Conservation (phyloP, 345 rosid genomes). For the Bretschneidera sinensis region DNA sequence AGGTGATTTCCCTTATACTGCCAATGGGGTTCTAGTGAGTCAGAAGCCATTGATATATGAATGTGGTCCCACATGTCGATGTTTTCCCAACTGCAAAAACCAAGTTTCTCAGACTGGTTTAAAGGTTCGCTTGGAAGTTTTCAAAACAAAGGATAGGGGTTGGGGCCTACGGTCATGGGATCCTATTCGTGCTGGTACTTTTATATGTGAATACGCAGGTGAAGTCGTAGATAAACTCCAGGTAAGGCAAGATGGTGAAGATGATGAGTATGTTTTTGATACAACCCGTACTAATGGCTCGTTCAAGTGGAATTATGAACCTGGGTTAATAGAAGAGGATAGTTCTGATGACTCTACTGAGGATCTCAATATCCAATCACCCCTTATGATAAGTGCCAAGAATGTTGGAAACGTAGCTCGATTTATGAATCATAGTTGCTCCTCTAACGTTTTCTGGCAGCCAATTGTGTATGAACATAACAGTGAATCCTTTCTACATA, state of each 20-base stretch:
- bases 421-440: slow-evolving; percentile 93
- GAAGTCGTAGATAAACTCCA: slow-evolving; percentile 54
- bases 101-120: slow-evolving; percentile 64
- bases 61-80: slow-evolving; percentile 79
- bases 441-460: slow-evolving; percentile 87
- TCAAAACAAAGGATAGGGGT: slow-evolving; percentile 72
- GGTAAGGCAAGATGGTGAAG: slow-evolving; percentile 29
- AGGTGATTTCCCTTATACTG: slow-evolving; percentile 58
- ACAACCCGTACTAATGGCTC: slow-evolving; percentile 39
- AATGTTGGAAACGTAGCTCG: slow-evolving; percentile 76
- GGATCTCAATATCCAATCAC: slow-evolving; percentile 47
- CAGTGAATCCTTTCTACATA: slow-evolving; percentile 37
- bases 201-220: slow-evolving; percentile 84
- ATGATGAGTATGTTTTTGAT: slow-evolving; percentile 61
- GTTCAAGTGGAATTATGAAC: slow-evolving; percentile 59
- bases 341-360: slow-evolving; percentile 34
- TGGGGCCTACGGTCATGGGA: slow-evolving; percentile 91
- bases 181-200: slow-evolving; percentile 80
- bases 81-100: slow-evolving; percentile 62
- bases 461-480: slow-evolving; percentile 45
- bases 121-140: slow-evolving; percentile 65
- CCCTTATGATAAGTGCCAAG: slow-evolving; percentile 66
- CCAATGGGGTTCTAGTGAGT: slow-evolving; percentile 52
- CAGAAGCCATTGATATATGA: slow-evolving; percentile 65
- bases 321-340: slow-evolving; percentile 29